Percentiles rank a stretch among this genome's conserved stretches.
Conservation (phyloP, 805 yeast species). For the Nakazawaea molendinolei region DNA sequence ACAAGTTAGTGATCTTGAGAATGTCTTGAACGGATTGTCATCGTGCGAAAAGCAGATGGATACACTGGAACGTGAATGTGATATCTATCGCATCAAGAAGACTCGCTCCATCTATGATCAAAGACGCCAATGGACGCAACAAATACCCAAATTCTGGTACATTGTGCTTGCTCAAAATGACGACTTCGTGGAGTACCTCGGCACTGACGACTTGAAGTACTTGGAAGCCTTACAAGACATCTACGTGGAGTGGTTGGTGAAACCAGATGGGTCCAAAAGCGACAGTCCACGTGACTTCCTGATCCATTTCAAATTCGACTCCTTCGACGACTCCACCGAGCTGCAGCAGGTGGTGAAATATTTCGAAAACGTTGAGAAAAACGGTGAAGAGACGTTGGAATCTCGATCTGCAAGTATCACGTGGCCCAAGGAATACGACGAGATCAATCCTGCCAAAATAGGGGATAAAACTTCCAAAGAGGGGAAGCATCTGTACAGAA, state of each 20-base stretch:
- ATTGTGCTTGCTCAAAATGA: constrained; percentile 77
- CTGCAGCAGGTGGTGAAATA: constrained; percentile 57
- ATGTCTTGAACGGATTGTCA: constrained; percentile 44
- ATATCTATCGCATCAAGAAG: constrained; percentile 42
- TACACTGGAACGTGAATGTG: constrained; percentile 53
- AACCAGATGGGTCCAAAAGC: constrained; percentile 25
- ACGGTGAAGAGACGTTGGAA: constrained; percentile 47
- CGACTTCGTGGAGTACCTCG: constrained; percentile 75
- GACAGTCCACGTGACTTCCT: constrained; percentile 49
- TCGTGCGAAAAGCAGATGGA: constrained; percentile 54
- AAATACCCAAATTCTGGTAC: constrained; percentile 81
- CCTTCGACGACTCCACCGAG: constrained; percentile 36
- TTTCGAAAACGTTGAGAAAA: constrained; percentile 41
- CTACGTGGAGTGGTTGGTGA: constrained; percentile 45
- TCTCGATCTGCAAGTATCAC: constrained; percentile 48
- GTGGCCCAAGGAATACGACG: constrained; percentile 66
- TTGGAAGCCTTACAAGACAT: constrained; percentile 63
- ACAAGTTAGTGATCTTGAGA: constrained; percentile 20
- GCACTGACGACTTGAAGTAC: constrained; percentile 70
- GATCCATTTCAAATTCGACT: constrained; percentile 53
- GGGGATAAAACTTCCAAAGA: constrained; percentile 36
- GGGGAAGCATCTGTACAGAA: constrained; percentile 55
- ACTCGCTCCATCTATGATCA: constrained; percentile 52
- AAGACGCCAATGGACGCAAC: constrained; percentile 44
- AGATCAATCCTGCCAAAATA: constrained; percentile 48